phyloP scores from a whole-genome alignment of 768 basidiomycete genomes.

The Cyathus striatus region DNA sequence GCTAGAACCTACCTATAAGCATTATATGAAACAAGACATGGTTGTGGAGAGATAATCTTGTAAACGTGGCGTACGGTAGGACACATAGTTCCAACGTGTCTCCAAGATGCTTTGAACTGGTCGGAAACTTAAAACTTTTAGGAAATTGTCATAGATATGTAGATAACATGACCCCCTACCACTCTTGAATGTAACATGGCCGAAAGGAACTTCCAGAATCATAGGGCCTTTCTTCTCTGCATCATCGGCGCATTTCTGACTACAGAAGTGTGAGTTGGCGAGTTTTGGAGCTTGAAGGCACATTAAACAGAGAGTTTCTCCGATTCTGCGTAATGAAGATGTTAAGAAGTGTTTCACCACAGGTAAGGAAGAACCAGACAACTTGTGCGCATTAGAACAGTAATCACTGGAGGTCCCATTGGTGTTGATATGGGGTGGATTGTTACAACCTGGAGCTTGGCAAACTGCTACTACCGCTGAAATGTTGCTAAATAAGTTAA shows the following conservation, averaged over 20 bases:
- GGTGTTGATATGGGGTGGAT: slow-evolving; percentile 32
- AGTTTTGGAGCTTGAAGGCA: slow-evolving; percentile 54
- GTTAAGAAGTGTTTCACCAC: neutral
- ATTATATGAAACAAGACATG: slow-evolving; percentile 50
- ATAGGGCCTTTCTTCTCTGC: slow-evolving; percentile 51
- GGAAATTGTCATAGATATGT: neutral
- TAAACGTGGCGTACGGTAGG: slow-evolving; percentile 58
- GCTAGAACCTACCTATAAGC: slow-evolving; percentile 47
- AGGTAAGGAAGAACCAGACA: slow-evolving; percentile 14
- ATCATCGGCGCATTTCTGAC: slow-evolving; percentile 47
- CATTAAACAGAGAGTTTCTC: slow-evolving; percentile 51
- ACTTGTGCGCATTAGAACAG: slow-evolving; percentile 48
- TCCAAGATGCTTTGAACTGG: slow-evolving; percentile 69
- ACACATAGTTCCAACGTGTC: slow-evolving; percentile 48
- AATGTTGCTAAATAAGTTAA: neutral
- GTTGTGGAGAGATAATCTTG: slow-evolving; percentile 51
- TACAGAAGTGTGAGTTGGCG: slow-evolving; percentile 58
- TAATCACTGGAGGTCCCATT: slow-evolving; percentile 38
- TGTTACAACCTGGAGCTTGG: slow-evolving; percentile 46
- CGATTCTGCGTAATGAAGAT: slow-evolving; percentile 22
- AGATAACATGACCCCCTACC: slow-evolving; percentile 44
- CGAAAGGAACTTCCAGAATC: slow-evolving; percentile 53
- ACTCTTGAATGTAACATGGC: slow-evolving; percentile 60
- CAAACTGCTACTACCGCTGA: slow-evolving; percentile 31
- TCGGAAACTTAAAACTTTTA: slow-evolving; percentile 40